These are phyloP conservation scores for Arthrobotrys conoides DNA, from an alignment of 2,329 filamentous ascomycete species.

Conservation along the genomic window DNA sequence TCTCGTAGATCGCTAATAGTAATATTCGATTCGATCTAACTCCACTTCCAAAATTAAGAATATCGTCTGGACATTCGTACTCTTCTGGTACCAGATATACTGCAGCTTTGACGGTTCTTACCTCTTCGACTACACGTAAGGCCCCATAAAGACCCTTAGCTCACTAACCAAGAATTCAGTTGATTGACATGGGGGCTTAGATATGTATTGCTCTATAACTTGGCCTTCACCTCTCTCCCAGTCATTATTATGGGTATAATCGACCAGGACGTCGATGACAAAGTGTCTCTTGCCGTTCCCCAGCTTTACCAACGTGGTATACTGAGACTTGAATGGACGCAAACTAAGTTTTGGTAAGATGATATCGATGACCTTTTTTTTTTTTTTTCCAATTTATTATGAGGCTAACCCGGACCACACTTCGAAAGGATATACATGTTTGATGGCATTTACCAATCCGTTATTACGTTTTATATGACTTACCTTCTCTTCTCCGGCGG, in stretches of 20 bases:
- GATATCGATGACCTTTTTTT: neutral
- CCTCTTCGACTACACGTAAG: conserved; percentile 87
- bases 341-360: conserved; percentile 92
- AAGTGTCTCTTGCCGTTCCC: conserved; percentile 91
- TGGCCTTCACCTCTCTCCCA: conserved; percentile 95
- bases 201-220: conserved; percentile 95
- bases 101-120: conserved; percentile 97
- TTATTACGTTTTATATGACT: conserved; percentile 92
- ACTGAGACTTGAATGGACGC: conserved; percentile 95
- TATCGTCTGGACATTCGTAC: conserved; percentile 94
- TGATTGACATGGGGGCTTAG: conserved; percentile 16
- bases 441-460: conserved; percentile 94
- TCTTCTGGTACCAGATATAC: conserved; percentile 98
- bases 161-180: neutral
- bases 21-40: neutral
- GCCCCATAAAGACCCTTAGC: neutral
- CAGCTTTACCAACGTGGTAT: conserved; percentile 96
- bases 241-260: conserved; percentile 96
- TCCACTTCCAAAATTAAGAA: conserved; percentile 73
- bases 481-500: conserved; percentile 82
- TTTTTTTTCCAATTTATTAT: conserved; percentile 11
- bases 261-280: conserved; percentile 96
- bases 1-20: neutral
- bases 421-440: conserved; percentile 84
- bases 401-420: neutral